These are phyloP conservation scores for Pinus taeda DNA, from an alignment of 75 land plant species.

Conservation along the genomic window DNA sequence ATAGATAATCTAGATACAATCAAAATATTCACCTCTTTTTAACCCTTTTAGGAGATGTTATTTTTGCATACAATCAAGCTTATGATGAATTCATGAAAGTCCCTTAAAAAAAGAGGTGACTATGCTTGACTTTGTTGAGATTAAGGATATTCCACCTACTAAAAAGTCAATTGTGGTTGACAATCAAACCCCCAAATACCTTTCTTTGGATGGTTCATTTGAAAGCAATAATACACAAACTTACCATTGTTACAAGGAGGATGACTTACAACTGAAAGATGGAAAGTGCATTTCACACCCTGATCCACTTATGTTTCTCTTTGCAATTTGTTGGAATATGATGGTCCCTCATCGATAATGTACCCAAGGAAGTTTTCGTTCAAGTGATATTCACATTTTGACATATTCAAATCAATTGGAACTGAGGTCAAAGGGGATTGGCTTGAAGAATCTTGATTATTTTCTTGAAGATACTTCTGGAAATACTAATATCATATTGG, in stretches of 20 bases:
- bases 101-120: conserved; percentile 8
- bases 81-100: conserved; percentile 33
- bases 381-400: conserved; percentile 1
- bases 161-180: background rate
- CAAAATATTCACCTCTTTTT: conserved; percentile 26
- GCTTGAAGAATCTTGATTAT: conserved; percentile 6
- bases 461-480: conserved; percentile 20
- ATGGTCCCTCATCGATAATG: background rate
- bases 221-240: background rate
- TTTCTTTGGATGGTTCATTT: background rate
- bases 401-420: conserved; percentile 2
- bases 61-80: conserved; percentile 53
- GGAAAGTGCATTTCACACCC: background rate
- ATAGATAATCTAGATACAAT: background rate
- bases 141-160: background rate
- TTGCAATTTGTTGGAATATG: background rate
- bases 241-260: conserved; percentile 3
- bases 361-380: conserved; percentile 5
- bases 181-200: background rate
- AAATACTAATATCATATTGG: background rate
- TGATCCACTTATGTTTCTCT: background rate
- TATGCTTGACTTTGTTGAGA: background rate
- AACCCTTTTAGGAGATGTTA: conserved; percentile 45
- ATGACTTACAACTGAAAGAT: background rate
- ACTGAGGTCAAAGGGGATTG: background rate